phyloP scores from a whole-genome alignment of 495 filamentous ascomycete genomes.

The Sporormia fimetaria region DNA sequence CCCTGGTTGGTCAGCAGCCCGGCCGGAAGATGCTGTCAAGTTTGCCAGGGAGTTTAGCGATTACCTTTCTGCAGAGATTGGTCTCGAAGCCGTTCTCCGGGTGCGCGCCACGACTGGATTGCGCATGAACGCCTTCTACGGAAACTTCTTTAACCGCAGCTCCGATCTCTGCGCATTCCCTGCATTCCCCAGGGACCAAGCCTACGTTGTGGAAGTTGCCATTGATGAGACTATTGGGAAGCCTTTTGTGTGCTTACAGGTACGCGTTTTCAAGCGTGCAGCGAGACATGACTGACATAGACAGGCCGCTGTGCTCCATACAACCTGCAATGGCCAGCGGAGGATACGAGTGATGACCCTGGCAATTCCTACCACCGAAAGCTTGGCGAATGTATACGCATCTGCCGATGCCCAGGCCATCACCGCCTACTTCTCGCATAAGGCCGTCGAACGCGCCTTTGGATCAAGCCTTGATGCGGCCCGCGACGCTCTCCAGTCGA shows the following conservation, averaged over 20 bases:
- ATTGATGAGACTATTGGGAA: slow-evolving; percentile 93
- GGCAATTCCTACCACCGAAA: slow-evolving; percentile 83
- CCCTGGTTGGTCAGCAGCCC: slow-evolving; percentile 90
- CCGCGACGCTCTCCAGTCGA: slow-evolving; percentile 76
- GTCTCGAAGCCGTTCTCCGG: slow-evolving; percentile 87
- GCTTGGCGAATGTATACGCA: slow-evolving; percentile 80
- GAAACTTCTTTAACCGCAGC: slow-evolving; percentile 97
- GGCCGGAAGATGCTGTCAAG: slow-evolving; percentile 91
- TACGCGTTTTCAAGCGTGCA: too few relatives aligned
- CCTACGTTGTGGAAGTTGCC: slow-evolving; percentile 97
- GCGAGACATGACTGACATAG: too few relatives aligned
- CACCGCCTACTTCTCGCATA: slow-evolving; percentile 90
- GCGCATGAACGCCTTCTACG: slow-evolving; percentile 95
- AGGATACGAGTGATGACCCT: slow-evolving; percentile 91
- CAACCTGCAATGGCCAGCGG: slow-evolving; percentile 93
- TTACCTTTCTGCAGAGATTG: slow-evolving; percentile 89
- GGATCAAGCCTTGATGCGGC: slow-evolving; percentile 82
- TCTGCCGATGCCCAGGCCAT: slow-evolving; percentile 90
- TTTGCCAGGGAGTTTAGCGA: slow-evolving; percentile 95
- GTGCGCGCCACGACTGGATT: slow-evolving; percentile 91
- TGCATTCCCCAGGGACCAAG: slow-evolving; percentile 87
- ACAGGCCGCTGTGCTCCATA: slow-evolving; percentile 93
- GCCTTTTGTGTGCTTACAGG: slow-evolving; percentile 89
- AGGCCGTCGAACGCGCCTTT: slow-evolving; percentile 84
- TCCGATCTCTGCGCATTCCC: slow-evolving; percentile 54